Base-by-base conservation (phyloP, 31 red algal species). In the Endocladia muricata region DNA sequence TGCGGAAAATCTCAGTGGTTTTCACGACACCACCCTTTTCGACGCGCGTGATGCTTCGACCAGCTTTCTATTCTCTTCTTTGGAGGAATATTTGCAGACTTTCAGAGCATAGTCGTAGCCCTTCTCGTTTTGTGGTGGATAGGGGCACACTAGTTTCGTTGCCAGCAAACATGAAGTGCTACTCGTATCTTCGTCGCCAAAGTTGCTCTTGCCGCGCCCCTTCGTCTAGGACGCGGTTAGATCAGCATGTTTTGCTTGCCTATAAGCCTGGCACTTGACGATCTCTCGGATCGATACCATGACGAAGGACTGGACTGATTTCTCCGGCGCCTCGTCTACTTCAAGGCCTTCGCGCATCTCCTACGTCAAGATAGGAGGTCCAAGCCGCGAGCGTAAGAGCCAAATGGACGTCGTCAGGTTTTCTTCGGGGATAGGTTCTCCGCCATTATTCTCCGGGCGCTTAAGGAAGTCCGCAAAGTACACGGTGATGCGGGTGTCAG, bases 191-290 rank as follows among this genome's bases (percentile, higher is more conserved):
- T 8, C 11, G 19, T n/a, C n/a, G n/a, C n/a, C n/a, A n/a, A n/a
- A n/a, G n/a, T 49, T 49, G 19, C 11, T 13, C 8, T 8, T 13
- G 11, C 11, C 19, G 8, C 44, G 11, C 19, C 44, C 19, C 19
- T 8, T 11, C 17, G 41, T 36, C 38, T 6, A 41, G 17, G 17
- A 15, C 5, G 56, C 9, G 6, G 65, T n/a, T n/a, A n/a, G n/a
- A n/a, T n/a, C n/a, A n/a, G n/a, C n/a, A n/a, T n/a, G n/a, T n/a
- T n/a, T n/a, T n/a, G n/a, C n/a, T n/a, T n/a, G n/a, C n/a, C n/a
- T n/a, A 68, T 79, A 79, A 3, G 38, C 30, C 47, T 79, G 76
- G 38, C 60, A 67, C 6, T 79, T 79, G 21, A 43, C 41, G 17
- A 37, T 61, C 68, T 79, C 60, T 44, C 56, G 56, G 30, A 40